Percentiles rank a stretch among this genome's conserved stretches.
Evolutionary conservation across 768 basidiomycete species (phyloP).

Genomic region (Boletellus ananas): DNA sequence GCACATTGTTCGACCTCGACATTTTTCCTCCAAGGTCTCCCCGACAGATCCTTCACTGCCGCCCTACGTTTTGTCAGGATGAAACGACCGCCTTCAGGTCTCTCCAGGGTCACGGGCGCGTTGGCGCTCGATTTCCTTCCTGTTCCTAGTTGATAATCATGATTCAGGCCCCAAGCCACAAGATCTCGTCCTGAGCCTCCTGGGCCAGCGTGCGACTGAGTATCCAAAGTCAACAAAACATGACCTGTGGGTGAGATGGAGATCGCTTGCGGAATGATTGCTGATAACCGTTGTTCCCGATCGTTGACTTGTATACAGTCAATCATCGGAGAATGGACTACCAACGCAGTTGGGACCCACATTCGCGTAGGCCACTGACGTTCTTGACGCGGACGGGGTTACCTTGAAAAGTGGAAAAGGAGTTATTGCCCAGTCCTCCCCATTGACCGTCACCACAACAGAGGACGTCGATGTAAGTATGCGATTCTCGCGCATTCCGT

Average conservation of each 20-base stretch:
- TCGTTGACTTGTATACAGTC: slow-evolving; percentile 56
- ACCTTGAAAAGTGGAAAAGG: slow-evolving; percentile 63
- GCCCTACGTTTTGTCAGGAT: slow-evolving; percentile 53
- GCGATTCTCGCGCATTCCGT: slow-evolving; percentile 35
- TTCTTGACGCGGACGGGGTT: slow-evolving; percentile 70
- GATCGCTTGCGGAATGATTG: slow-evolving; percentile 59
- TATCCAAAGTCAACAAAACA: slow-evolving; percentile 69
- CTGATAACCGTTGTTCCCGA: slow-evolving; percentile 49
- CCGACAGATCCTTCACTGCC: slow-evolving; percentile 55
- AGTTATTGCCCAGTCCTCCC: slow-evolving; percentile 69
- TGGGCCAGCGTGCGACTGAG: slow-evolving; percentile 43
- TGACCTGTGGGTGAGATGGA: slow-evolving; percentile 75
- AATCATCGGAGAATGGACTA: slow-evolving; percentile 3
- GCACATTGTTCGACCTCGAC: slow-evolving; percentile 63
- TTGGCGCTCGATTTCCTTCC: slow-evolving; percentile 61
- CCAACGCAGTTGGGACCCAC: slow-evolving; percentile 41
- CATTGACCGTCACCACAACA: slow-evolving; percentile 83
- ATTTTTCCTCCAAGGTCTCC: slow-evolving; percentile 55
- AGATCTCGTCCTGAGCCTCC: slow-evolving; percentile 61
- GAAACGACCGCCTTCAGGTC: slow-evolving; percentile 51
- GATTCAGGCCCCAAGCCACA: slow-evolving; percentile 69
- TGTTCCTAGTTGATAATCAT: slow-evolving; percentile 71
- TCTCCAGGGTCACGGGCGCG: slow-evolving; percentile 49
- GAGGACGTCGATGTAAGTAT: slow-evolving; percentile 51
- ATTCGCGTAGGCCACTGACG: slow-evolving; percentile 83